Conservation (phyloP, 805 yeast species). For the Maudiozyma turicensis region DNA sequence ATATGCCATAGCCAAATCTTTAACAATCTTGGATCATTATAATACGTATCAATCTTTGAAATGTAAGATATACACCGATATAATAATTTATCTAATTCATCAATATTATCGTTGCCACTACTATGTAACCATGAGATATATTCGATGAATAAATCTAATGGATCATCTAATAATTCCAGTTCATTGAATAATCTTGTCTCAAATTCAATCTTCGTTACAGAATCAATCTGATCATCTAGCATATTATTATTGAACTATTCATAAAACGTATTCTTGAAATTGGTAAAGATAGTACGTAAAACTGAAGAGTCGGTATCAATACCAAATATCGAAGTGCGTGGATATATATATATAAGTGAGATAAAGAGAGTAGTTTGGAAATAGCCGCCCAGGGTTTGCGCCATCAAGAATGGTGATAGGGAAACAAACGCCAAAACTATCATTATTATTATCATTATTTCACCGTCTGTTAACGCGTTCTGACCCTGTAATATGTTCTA, state of each 20-base stretch:
- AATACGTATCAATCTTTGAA: constrained; percentile 42
- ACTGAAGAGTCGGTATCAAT: no score
- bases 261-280: no score
- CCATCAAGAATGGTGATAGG: no score
- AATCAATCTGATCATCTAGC: neutral
- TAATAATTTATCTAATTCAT: constrained; percentile 36
- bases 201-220: constrained; percentile 2
- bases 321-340: no score
- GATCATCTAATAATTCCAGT: constrained; percentile 68
- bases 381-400: neutral
- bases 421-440: no score
- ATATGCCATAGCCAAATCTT: constrained; percentile 76
- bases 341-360: no score
- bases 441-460: no score
- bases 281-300: no score
- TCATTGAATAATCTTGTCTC: constrained; percentile 40
- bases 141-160: constrained; percentile 63
- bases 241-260: neutral
- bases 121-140: constrained; percentile 66
- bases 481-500: no score
- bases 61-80: constrained; percentile 58
- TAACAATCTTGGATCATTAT: constrained; percentile 74
- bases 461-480: neutral
- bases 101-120: constrained; percentile 37
- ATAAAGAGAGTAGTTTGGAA: neutral